These are phyloP conservation scores for Geranium incanum DNA, from an alignment of 441 rosid species.

Conservation along the genomic window DNA sequence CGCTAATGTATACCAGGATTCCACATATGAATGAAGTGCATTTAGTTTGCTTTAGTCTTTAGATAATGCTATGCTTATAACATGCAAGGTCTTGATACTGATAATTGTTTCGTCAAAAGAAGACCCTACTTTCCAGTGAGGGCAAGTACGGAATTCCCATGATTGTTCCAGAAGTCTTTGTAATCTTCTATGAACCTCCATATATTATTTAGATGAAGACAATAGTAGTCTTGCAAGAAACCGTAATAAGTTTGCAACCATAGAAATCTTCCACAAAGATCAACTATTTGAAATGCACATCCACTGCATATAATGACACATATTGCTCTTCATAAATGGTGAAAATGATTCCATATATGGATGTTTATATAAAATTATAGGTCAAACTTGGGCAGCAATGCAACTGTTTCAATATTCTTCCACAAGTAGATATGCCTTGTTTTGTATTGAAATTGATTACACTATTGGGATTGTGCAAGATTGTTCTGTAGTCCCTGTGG, in stretches of 20 bases:
- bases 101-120: not conserved
- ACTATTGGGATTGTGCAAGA: not conserved
- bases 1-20: not conserved
- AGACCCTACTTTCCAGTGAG: not conserved
- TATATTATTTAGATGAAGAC: not conserved
- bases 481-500: not conserved
- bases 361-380: not conserved
- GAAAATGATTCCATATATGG: not conserved
- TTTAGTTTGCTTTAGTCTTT: not conserved
- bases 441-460: constrained; percentile 1
- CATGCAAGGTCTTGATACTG: not conserved
- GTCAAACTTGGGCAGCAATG: not conserved
- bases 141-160: not conserved
- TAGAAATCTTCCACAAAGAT: not conserved
- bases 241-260: not conserved
- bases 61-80: not conserved
- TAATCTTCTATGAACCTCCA: not conserved
- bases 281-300: not conserved
- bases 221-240: not conserved
- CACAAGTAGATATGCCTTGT: not conserved
- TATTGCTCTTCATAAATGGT: not conserved
- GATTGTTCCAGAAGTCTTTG: not conserved
- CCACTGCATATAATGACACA: constrained; percentile 1
- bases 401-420: not conserved
- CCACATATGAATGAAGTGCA: not conserved